Percentiles rank a stretch among this genome's conserved stretches.
phyloP scores from a whole-genome alignment of 2,329 filamentous ascomycete genomes.

The Phyllosticta ampelicida region DNA sequence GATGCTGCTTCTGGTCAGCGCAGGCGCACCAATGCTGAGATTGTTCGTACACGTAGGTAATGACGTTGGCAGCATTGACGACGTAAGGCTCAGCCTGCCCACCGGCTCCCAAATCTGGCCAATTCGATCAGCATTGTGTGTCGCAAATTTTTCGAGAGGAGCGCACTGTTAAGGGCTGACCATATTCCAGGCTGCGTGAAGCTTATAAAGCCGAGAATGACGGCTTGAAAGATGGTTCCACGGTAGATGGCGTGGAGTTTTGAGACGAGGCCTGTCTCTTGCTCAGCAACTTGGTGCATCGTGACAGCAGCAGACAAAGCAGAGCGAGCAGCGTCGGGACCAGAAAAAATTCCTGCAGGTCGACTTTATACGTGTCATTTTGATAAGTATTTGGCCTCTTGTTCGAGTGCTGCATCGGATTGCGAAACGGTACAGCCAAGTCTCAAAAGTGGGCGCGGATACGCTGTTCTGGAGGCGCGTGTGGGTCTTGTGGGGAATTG shows the following conservation, averaged over 20 bases:
- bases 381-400: background rate
- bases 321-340: background rate
- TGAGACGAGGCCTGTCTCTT: background rate
- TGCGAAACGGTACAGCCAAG: background rate
- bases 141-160: slow-evolving; percentile 29
- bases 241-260: slow-evolving; percentile 24
- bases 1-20: slow-evolving; percentile 14
- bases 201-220: slow-evolving; percentile 34
- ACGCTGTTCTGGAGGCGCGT: background rate
- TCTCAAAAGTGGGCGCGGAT: background rate
- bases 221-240: slow-evolving; percentile 38
- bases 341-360: background rate
- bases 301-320: background rate
- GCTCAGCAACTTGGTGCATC: background rate
- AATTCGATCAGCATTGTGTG: background rate
- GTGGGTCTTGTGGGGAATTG: background rate
- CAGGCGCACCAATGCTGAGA: slow-evolving; percentile 34
- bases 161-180: slow-evolving; percentile 33
- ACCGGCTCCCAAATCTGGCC: slow-evolving; percentile 17
- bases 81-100: slow-evolving; percentile 3
- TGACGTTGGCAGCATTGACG: slow-evolving; percentile 8
- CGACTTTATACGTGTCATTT: background rate
- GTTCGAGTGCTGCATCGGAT: background rate
- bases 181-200: slow-evolving; percentile 40
- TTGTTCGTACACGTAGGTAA: slow-evolving; percentile 27